Evolutionary conservation across 2,329 filamentous ascomycete species (phyloP), one percentile per base, ranked within the genome.

Genomic region (Botryosphaeria dothidea): DNA sequence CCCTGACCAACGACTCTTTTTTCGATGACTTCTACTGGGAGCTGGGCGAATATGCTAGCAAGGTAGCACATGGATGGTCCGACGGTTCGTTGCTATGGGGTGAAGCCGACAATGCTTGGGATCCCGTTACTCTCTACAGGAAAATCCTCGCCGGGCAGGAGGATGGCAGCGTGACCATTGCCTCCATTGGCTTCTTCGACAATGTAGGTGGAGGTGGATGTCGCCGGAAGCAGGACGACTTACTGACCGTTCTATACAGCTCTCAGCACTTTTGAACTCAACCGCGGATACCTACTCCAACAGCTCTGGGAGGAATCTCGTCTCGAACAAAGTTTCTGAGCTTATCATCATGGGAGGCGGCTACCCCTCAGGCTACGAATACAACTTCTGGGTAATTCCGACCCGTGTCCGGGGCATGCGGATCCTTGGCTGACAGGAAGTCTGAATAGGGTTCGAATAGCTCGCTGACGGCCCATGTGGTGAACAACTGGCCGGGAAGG

Each of bases 321-420:
- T 85, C 23, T 66, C 72, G 1, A 62, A 67, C 9, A 85, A 85
- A 67, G 82, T 85, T 2, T 69, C 71, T 1, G 79, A 85, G 69
- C 74, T 85, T 1, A 80, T 85, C 1, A 69, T 85, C 5, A 85
- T 85, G 83, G 84, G 84, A 25, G 84, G 84, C 13, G 71, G 65
- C 6, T 86, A 84, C 64, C 82, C 83, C 0, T 76, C 75, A 0
- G 83, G 82, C 8, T 71, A 74, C 62, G 79, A 83, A 62, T 85
- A 75, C 71, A 85, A 86, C 69, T 85, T 85, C 67, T 81, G 71
- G 31, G 56, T 60, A 60, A 19, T 11, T 45, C 19, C 27, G 11
- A 7, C 36, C 13, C 4, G n/a, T 11, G 9, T 43, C 11, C 17
- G 25, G 21, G 6, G 27, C 4, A 4, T 17, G 27, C n/a, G 25